A percentile compares a stretch with the other conserved stretches of the same genome.
Evolutionary conservation across 345 rosid species (phyloP).

Genomic region (Ricinus communis): DNA sequence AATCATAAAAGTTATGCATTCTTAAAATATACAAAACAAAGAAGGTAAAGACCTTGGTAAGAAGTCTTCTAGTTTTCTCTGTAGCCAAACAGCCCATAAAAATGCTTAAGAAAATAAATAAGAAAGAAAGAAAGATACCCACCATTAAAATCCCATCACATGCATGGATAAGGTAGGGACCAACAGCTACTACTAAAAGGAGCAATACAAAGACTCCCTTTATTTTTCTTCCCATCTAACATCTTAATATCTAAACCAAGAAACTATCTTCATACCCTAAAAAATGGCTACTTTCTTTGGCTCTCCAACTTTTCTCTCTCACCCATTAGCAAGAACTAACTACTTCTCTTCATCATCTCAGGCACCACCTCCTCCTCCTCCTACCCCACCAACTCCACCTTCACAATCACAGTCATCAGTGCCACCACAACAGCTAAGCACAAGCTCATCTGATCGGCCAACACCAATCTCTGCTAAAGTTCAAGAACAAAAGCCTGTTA

Average conservation of each 20-base stretch:
- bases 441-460: slow-evolving; percentile 40
- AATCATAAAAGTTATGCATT: no score
- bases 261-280: neutral
- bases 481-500: slow-evolving; percentile 41
- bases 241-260: neutral
- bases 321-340: slow-evolving; percentile 35
- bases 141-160: slow-evolving; percentile 3
- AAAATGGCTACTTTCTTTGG: slow-evolving; percentile 50
- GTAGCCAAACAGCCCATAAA: neutral
- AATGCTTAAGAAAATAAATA: neutral
- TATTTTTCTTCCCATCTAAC: no score
- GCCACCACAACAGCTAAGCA: slow-evolving; percentile 30
- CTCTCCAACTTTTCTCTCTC: slow-evolving; percentile 41
- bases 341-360: slow-evolving; percentile 36
- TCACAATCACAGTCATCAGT: slow-evolving; percentile 25
- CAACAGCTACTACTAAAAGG: neutral
- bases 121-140: neutral
- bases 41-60: neutral
- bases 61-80: neutral
- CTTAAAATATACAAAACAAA: neutral
- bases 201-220: neutral
- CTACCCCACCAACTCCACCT: slow-evolving; percentile 34
- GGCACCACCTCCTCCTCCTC: slow-evolving; percentile 35
- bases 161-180: slow-evolving; percentile 41
- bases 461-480: slow-evolving; percentile 23